Percentiles rank a stretch among this genome's conserved stretches.
phyloP scores from a whole-genome alignment of 2,329 filamentous ascomycete species.

The Aspergillus sp. region DNA sequence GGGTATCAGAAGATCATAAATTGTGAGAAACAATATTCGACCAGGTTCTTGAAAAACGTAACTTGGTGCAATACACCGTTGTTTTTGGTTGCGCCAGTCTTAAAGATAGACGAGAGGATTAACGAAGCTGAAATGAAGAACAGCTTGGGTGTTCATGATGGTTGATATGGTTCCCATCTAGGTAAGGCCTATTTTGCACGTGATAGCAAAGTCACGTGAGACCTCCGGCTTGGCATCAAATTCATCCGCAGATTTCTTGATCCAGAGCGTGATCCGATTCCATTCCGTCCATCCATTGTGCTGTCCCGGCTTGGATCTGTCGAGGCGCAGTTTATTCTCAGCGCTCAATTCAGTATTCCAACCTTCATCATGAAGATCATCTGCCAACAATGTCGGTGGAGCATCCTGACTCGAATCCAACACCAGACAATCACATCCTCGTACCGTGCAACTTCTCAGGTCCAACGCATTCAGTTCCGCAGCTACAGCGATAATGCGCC shows the following conservation, averaged over 20 bases:
- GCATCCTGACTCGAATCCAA: conserved; percentile 44
- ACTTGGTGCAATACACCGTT: not conserved
- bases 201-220: conserved; percentile 31
- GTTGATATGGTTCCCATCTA: not conserved
- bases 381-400: conserved; percentile 47
- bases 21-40: not conserved
- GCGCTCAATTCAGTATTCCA: not conserved
- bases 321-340: not conserved
- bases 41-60: not conserved
- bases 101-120: not conserved
- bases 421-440: conserved; percentile 35
- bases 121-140: not conserved
- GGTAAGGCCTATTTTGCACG: not conserved
- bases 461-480: conserved; percentile 36
- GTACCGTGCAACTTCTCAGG: conserved; percentile 31
- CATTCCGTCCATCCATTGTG: conserved; percentile 16
- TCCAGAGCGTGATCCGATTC: conserved; percentile 17
- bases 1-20: not conserved
- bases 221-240: conserved; percentile 42
- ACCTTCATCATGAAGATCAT: conserved; percentile 36
- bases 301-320: not conserved
- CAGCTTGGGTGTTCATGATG: not conserved
- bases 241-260: conserved; percentile 43
- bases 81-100: not conserved
- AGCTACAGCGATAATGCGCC: conserved; percentile 39